Evolutionary conservation across 331 rosid species (phyloP).

Genomic region (Rosa hybrid): DNA sequence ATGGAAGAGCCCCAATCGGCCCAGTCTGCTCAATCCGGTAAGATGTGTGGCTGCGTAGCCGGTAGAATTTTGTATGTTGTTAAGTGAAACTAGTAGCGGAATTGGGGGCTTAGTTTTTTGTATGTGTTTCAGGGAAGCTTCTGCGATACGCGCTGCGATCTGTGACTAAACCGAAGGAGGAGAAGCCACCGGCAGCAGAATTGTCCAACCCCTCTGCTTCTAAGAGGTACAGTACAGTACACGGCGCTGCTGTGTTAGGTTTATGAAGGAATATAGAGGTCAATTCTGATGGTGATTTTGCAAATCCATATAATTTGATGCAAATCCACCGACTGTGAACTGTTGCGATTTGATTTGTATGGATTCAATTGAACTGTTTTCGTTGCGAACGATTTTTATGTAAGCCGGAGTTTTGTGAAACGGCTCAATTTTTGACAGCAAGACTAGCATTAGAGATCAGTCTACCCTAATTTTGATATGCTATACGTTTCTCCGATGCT

Average conservation of each 20-base stretch:
- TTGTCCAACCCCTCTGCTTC: constrained; percentile 43
- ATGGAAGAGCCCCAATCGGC: constrained; percentile 35
- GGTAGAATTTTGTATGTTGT: not conserved
- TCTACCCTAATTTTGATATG: too few species aligned
- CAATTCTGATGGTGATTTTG: not conserved
- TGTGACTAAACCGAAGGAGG: constrained; percentile 48
- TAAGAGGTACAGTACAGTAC: constrained; percentile 42
- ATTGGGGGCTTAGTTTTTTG: not conserved
- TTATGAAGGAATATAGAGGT: not conserved
- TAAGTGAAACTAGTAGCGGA: not conserved
- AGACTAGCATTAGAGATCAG: too few species aligned
- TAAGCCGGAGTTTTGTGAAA: too few species aligned
- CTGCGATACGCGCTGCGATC: constrained; percentile 72
- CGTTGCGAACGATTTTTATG: too few species aligned
- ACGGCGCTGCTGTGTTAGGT: not conserved
- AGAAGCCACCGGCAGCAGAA: constrained; percentile 38
- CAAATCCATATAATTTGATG: not conserved
- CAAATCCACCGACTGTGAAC: not conserved
- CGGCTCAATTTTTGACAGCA: too few species aligned
- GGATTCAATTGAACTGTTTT: not conserved
- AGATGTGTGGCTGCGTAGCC: not conserved
- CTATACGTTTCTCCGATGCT: too few species aligned
- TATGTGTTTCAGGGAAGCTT: constrained; percentile 55
- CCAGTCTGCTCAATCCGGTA: constrained; percentile 31
- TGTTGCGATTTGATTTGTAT: not conserved